A percentile compares a stretch with the other conserved stretches of the same genome.
Evolutionary conservation across 1,284 basidiomycete genomes (phyloP).

Genomic region (Boletellus deceptivus): DNA sequence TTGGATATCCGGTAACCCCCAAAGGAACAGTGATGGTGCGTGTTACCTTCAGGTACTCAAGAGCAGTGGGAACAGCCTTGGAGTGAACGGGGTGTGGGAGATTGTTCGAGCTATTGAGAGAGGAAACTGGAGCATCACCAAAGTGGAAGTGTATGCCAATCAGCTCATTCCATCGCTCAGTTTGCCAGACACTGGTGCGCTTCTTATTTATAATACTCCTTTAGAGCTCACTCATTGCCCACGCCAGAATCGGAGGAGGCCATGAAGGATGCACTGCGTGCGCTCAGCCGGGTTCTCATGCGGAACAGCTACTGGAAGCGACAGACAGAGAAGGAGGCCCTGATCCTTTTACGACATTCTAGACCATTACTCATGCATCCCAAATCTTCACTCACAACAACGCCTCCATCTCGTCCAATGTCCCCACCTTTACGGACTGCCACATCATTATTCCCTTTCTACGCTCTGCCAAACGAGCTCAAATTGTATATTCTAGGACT

Average conservation of each 20-base stretch:
- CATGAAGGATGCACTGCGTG: constrained; percentile 40
- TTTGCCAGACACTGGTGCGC: constrained; percentile 12
- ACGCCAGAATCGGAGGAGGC: constrained; percentile 21
- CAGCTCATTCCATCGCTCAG: constrained; percentile 21
- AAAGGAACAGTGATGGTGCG: constrained; percentile 7
- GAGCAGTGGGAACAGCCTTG: constrained; percentile 57
- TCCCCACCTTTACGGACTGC: constrained; percentile 21
- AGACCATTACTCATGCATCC: constrained; percentile 46
- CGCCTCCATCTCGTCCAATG: constrained; percentile 6
- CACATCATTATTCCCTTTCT: constrained; percentile 38
- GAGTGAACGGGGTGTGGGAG: constrained; percentile 41
- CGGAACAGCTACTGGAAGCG: constrained; percentile 51
- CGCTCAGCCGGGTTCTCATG: constrained; percentile 41
- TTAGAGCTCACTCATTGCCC: background rate
- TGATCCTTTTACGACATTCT: constrained; percentile 51
- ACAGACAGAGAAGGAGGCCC: constrained; percentile 47
- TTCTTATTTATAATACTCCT: background rate
- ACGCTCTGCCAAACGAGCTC: constrained; percentile 56
- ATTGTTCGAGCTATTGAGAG: constrained; percentile 47
- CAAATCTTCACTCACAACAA: constrained; percentile 8
- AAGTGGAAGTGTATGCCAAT: constrained; percentile 54
- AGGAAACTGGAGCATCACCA: constrained; percentile 50
- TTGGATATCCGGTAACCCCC: constrained; percentile 24
- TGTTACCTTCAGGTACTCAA: constrained; percentile 52
- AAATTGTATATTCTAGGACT: constrained; percentile 57